phyloP scores from a whole-genome alignment of 2,329 filamentous ascomycete species.

The Talaromyces sp. region DNA sequence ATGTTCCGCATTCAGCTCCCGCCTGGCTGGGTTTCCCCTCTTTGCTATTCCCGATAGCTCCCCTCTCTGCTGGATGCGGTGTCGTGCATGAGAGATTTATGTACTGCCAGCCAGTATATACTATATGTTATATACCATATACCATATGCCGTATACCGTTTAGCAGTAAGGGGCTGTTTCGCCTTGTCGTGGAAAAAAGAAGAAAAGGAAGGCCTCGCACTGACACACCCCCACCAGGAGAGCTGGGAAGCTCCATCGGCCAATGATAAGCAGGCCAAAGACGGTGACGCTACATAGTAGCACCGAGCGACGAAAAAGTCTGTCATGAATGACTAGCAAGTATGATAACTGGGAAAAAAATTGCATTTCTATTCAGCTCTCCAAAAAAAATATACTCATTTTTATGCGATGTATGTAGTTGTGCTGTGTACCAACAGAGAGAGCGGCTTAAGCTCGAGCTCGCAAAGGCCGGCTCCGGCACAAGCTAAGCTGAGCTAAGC shows the following conservation, averaged over 20 bases:
- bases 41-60: background rate
- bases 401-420: background rate
- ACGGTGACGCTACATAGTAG: background rate
- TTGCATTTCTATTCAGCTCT: background rate
- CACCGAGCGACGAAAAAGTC: no score
- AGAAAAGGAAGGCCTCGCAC: background rate
- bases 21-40: constrained; percentile 1
- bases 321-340: background rate
- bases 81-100: background rate
- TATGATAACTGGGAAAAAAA: background rate
- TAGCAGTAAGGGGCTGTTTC: background rate
- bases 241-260: constrained; percentile 5
- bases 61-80: background rate
- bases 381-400: background rate
- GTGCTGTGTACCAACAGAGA: background rate
- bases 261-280: constrained; percentile 8
- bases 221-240: constrained; percentile 6
- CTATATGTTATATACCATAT: no score
- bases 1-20: constrained; percentile 12
- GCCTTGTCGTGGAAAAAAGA: background rate
- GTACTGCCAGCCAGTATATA: no score
- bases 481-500: constrained; percentile 9
- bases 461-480: constrained; percentile 1
- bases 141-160: no score
- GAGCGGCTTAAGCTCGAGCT: background rate